These are phyloP conservation scores for Sistotremastrum suecicum DNA, from an alignment of 768 basidiomycete species.

Conservation along the genomic window DNA sequence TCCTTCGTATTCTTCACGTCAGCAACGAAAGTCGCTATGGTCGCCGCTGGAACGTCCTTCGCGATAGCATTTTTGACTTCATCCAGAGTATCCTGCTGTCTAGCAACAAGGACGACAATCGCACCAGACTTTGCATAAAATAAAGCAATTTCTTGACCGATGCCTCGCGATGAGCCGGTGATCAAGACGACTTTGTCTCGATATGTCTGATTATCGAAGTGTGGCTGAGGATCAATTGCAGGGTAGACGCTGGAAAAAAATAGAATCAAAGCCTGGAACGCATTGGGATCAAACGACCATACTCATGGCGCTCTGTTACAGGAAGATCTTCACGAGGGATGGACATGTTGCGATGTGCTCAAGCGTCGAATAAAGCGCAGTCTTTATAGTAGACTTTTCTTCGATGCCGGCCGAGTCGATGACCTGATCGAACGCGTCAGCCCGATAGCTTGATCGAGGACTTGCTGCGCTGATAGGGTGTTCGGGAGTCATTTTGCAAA, in stretches of 20 bases:
- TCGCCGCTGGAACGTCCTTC: neutral
- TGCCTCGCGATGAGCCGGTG: slow-evolving; percentile 10
- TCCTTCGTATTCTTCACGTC: slow-evolving; percentile 9
- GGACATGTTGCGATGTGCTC: too few species aligned
- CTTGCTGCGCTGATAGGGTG: too few species aligned
- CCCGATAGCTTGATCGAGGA: too few species aligned
- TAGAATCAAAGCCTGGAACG: neutral
- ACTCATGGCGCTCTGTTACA: too few species aligned
- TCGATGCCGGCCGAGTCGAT: too few species aligned
- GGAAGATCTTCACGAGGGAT: too few species aligned
- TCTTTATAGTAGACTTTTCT: too few species aligned
- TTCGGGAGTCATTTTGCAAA: too few species aligned
- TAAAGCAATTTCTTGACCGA: slow-evolving; percentile 8
- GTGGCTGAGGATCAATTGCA: slow-evolving; percentile 13
- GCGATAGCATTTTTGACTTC: slow-evolving; percentile 6
- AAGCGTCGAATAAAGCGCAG: too few species aligned
- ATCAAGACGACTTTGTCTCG: slow-evolving; percentile 10
- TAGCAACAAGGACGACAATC: slow-evolving; percentile 5
- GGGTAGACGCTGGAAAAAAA: slow-evolving; percentile 14
- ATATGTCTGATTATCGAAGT: slow-evolving; percentile 8
- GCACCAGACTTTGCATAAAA: slow-evolving; percentile 9
- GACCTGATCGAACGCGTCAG: too few species aligned
- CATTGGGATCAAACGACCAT: too few species aligned
- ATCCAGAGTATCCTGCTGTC: slow-evolving; percentile 6
- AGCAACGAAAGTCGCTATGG: slow-evolving; percentile 4